Conservation (phyloP, 164 flowering plant genomes). For the Hamamelis virginiana region DNA sequence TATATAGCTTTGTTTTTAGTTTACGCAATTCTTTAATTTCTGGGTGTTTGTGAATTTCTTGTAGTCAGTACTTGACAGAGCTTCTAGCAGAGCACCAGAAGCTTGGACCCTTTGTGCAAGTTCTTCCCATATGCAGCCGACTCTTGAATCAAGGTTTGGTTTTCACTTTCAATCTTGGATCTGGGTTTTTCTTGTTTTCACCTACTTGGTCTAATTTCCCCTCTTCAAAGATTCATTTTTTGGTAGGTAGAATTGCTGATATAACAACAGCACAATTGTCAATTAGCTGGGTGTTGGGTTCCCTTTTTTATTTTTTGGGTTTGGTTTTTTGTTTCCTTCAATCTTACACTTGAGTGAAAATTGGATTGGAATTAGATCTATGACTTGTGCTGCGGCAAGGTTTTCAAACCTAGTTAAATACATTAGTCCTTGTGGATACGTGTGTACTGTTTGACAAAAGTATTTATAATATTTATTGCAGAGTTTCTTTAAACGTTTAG, state of each 20-base stretch:
- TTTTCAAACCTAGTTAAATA: background rate
- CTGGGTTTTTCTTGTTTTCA: background rate
- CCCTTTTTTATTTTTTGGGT: background rate
- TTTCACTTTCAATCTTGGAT: background rate
- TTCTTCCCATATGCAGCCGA: constrained; percentile 9
- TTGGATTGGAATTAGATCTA: background rate
- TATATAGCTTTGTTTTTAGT: background rate
- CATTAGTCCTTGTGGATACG: background rate
- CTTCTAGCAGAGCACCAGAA: constrained; percentile 6
- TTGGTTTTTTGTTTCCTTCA: background rate
- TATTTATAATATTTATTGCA: background rate
- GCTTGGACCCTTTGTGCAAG: constrained; percentile 5
- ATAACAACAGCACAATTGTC: too few relatives aligned
- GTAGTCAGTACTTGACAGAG: constrained; percentile 8
- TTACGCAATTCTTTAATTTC: background rate
- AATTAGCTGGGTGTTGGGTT: too few relatives aligned
- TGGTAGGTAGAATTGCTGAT: too few relatives aligned
- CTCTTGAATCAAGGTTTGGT: constrained; percentile 1
- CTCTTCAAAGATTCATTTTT: too few relatives aligned
- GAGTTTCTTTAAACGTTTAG: too few relatives aligned
- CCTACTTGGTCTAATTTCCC: background rate
- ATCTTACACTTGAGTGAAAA: background rate
- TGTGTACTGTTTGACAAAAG: background rate
- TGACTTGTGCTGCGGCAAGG: background rate
- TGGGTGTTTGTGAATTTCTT: background rate